Base-by-base conservation (phyloP, 257 asterid genomes). In the Linderniella brevidens region DNA sequence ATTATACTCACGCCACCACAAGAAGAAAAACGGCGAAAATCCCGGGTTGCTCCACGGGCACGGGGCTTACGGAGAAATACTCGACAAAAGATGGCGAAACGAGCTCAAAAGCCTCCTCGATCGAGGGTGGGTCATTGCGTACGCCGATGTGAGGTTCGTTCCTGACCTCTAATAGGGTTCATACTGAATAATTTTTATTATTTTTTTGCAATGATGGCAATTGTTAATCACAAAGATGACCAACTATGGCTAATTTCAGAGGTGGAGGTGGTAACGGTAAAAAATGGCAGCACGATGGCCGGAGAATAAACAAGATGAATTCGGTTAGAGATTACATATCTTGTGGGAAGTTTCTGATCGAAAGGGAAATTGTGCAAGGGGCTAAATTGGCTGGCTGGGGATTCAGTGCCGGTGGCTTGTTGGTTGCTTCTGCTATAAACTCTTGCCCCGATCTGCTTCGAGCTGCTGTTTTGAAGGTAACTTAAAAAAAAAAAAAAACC, bases 41-140 rank as follows among this genome's bases (percentile, higher is more conserved):
- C 96, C 98, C 17, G 98, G 98, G 46, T 69, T 90, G 65, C 94
- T 90, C 61, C 92, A 77, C 58, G 98, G 92, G 14, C 96, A 90
- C 58, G 98, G 98, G 41, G 92, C 93, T 55, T 90, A 81, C 57
- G 85, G 98, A 53, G 96, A 90, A 64, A 59, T 78, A 66, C 86
- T 90, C 17, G 96, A 84, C 64, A 85, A 90, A 70, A 60, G 96
- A 64, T 90, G 98, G 98, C 65, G 70, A 49, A 75, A 59, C 41
- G 83, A 75, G 74, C 71, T 68, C 17, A 75, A 71, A 63, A 90
- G 96, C 68, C 92, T 90, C 62, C 96, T 90, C 38, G 96, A 90
- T 67, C 98, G 96, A 61, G 96, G 94, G 56, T 90, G 98, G 98
- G 76, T 90, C 49, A 71, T 90, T 56, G 98, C 96, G 47, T 81